Base-by-base conservation (phyloP, 2,329 filamentous ascomycete species). In the Endothia cerciana region DNA sequence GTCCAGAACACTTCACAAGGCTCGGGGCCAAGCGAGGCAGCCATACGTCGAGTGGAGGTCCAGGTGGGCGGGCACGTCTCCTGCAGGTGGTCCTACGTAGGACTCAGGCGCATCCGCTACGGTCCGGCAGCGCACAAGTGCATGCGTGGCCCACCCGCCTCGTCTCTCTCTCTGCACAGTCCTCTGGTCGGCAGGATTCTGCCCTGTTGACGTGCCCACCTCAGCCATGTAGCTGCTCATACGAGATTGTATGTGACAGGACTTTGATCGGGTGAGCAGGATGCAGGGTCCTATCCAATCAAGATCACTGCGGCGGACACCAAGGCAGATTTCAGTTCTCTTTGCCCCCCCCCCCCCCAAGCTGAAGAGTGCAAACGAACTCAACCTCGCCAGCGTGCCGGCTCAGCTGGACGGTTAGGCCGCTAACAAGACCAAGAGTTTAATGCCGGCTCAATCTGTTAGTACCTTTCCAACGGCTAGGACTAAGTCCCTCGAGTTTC, bases 241-340 rank as follows among this genome's bases (percentile, higher is more conserved):
- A 55, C 30, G 30, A 36, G 0, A 28, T 11, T 51, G 47, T 51
- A 28, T 30, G 47, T 15, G 51, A 25, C 28, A 47, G n/a, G 57
- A 43, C 28, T 51, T 51, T 51, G 25, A 5, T 15, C 47, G 25
- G 25, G 47, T 28, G 47, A 51, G 64, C 33, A 62, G 59, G 51
- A 65, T 57, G 59, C 59, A 65, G 41, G 64, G 19, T 30, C 51
- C 22, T 1, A 43, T 1, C 64, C 60, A 66, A 63, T 63, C 53
- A 62, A 60, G 53, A 25, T 36, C 49, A 43, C 53, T 49, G 60
- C 53, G 60, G 49, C 55, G 51, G 38, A 45, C 38, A 25, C 33
- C 60, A 53, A 66, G 64, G 64, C 64, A 65, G 64, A 65, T 53
- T 63, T 11, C 11, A 28, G 30, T 30, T 28, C 51, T 55, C 28